These are phyloP conservation scores for Rickenella mellea DNA, from an alignment of 768 basidiomycete species.

Conservation along the genomic window DNA sequence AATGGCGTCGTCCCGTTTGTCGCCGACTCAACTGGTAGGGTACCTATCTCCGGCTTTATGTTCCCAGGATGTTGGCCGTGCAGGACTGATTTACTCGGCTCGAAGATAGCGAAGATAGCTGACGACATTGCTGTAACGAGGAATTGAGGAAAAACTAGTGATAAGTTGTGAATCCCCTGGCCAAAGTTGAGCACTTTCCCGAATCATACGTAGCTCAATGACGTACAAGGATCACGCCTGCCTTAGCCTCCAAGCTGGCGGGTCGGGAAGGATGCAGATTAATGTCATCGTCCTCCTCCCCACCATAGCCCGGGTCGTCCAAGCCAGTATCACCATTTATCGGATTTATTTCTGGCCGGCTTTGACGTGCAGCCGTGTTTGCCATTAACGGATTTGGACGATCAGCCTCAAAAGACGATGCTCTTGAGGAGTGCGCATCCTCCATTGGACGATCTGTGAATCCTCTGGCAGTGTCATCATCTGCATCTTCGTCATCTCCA, in stretches of 20 bases:
- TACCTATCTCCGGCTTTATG: conserved; percentile 7
- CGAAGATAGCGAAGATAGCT: conserved; percentile 78
- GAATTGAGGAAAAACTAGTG: conserved; percentile 90
- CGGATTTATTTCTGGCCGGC: neutral
- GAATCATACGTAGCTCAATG: conserved; percentile 1
- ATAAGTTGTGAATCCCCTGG: conserved; percentile 93
- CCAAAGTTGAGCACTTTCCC: neutral
- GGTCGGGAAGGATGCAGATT: conserved; percentile 3
- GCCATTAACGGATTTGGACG: neutral
- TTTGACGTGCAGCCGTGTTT: neutral
- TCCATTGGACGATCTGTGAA: neutral
- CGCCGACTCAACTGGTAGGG: conserved; percentile 3
- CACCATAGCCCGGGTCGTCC: conserved; percentile 11
- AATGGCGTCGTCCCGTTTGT: conserved; percentile 3
- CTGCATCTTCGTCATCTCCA: conserved; percentile 3
- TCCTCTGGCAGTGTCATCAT: conserved; percentile 1
- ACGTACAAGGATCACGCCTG: conserved; percentile 79
- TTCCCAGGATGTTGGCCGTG: conserved; percentile 23
- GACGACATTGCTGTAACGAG: conserved; percentile 81
- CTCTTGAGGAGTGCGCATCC: neutral
- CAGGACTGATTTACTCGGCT: conserved; percentile 43
- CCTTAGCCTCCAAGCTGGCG: conserved; percentile 58
- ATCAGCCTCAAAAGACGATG: neutral
- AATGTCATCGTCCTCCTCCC: conserved; percentile 12
- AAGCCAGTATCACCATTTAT: neutral